A percentile compares a stretch with the other conserved stretches of the same genome.
phyloP scores from a whole-genome alignment of 83 land plant species.

The Thuja plicata region DNA sequence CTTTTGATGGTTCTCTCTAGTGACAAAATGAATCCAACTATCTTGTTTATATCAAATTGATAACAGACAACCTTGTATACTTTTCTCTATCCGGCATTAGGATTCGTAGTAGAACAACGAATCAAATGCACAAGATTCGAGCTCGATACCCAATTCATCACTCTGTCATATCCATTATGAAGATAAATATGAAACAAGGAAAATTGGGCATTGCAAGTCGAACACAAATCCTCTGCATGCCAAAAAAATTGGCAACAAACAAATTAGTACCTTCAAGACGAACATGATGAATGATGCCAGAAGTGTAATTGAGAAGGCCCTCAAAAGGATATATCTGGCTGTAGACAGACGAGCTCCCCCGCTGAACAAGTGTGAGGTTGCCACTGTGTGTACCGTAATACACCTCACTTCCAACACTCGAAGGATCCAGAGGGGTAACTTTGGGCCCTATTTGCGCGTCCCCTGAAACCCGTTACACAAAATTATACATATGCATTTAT shows the following conservation, averaged over 20 bases:
- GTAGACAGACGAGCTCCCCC: slow-evolving; percentile 69
- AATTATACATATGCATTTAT: not conserved
- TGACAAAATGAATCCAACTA: not conserved
- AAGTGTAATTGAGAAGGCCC: slow-evolving; percentile 87
- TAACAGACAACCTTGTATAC: not conserved
- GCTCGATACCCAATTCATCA: not conserved
- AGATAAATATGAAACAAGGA: not conserved
- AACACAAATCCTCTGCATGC: not conserved
- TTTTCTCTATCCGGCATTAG: not conserved
- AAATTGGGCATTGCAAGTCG: not conserved
- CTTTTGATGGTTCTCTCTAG: not conserved
- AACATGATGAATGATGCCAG: slow-evolving; percentile 97
- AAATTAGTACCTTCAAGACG: slow-evolving; percentile 55
- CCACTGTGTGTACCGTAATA: slow-evolving; percentile 70
- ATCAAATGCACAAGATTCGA: too few species aligned
- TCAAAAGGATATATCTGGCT: slow-evolving; percentile 86
- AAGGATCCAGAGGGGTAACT: slow-evolving; percentile 77
- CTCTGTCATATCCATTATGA: not conserved
- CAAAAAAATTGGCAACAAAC: not conserved
- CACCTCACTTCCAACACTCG: slow-evolving; percentile 73
- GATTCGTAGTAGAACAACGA: not conserved
- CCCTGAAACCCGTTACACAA: slow-evolving; percentile 38
- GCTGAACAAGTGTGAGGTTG: slow-evolving; percentile 32
- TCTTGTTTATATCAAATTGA: not conserved
- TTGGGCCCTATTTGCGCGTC: slow-evolving; percentile 81